Base-by-base conservation (phyloP, 2,329 filamentous ascomycete genomes). In the Huntiella decipiens region DNA sequence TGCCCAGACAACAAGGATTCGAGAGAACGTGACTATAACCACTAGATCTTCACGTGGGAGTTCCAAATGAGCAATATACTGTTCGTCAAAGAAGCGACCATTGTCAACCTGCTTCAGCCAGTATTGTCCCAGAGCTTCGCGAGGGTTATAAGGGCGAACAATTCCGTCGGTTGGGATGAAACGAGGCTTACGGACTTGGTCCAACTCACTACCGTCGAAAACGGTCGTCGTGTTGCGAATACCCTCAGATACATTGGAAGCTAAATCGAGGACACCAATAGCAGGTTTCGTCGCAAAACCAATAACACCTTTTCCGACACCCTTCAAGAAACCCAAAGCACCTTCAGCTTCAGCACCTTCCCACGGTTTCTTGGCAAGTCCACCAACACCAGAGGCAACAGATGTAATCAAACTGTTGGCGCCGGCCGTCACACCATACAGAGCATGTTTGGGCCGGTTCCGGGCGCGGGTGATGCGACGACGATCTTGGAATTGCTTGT, bases 91-190 rank as follows among this genome's bases (percentile, higher is more conserved):
- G 68, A 88, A 96, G 60, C 87, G 91, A 51, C 91, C 91, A 53
- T 95, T 91, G 63, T 98, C 91, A 8, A 93, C 77, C 49, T 94
- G 93, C 70, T 98, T 98, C 52, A 98, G 77, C 92, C 91, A 98
- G 67, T 85, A 95, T 60, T 98, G 91, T 1, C 91, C 91, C 3
- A 98, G 76, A 0, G 91, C 87, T 66, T 98, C 91, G 40, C 91
- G 83, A 58, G 93, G 83, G 47, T 79, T 87, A 67, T 94, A 98
- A 0, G 91, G 87, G 3, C 88, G 80, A 32, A 98, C 87, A 50
- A 98, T 83, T 36, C 91, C 91, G 59, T 98, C 88, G 37, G 79
- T 75, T 12, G 85, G 83, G 50, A 98, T 85, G 64, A 93, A 95
- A 13, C 91, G 82, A 4, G 87, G 82, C 44, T 93, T 73, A n/a